A percentile compares a stretch with the other conserved stretches of the same genome.
phyloP scores from a whole-genome alignment of 192 early-diverging fungal genomes.

The Phycomyces blakesleeanus region DNA sequence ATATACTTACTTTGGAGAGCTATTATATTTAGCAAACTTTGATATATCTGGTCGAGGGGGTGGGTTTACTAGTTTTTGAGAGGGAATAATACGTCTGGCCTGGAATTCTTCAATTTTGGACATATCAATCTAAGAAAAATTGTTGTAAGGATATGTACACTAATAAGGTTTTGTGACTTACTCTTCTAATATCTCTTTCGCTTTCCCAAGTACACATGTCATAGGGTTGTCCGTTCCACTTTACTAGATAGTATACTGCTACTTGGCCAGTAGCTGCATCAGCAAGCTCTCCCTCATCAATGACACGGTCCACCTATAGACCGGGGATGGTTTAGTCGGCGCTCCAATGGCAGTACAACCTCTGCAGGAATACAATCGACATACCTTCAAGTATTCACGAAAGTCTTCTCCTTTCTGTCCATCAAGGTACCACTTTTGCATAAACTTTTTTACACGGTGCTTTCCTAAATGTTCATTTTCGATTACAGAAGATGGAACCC shows the following conservation, averaged over 20 bases:
- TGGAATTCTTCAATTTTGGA: slow-evolving; percentile 66
- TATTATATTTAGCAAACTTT: slow-evolving; percentile 51
- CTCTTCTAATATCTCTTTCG: slow-evolving; percentile 41
- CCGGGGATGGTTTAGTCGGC: not conserved
- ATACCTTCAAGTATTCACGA: slow-evolving; percentile 58
- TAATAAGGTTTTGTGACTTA: not conserved
- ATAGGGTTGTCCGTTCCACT: slow-evolving; percentile 71
- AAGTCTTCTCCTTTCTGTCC: slow-evolving; percentile 59
- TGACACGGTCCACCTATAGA: slow-evolving; percentile 69
- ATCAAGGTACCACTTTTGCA: slow-evolving; percentile 60
- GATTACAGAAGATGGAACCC: slow-evolving; percentile 53
- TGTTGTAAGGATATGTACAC: not conserved
- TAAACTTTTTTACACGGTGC: slow-evolving; percentile 68
- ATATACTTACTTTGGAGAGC: slow-evolving; percentile 47
- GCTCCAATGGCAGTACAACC: not conserved
- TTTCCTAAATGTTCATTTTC: slow-evolving; percentile 59
- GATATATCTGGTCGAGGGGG: slow-evolving; percentile 45
- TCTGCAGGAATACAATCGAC: not conserved
- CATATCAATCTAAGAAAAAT: slow-evolving; percentile 51
- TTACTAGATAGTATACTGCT: slow-evolving; percentile 68
- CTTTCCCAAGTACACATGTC: slow-evolving; percentile 74
- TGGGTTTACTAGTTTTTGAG: slow-evolving; percentile 41
- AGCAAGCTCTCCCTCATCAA: slow-evolving; percentile 76
- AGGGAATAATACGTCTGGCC: slow-evolving; percentile 51
- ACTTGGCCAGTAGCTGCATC: slow-evolving; percentile 44